These are phyloP conservation scores for Stagonosporopsis cucurbitacearum DNA, from an alignment of 2,329 filamentous ascomycete species.

Conservation along the genomic window DNA sequence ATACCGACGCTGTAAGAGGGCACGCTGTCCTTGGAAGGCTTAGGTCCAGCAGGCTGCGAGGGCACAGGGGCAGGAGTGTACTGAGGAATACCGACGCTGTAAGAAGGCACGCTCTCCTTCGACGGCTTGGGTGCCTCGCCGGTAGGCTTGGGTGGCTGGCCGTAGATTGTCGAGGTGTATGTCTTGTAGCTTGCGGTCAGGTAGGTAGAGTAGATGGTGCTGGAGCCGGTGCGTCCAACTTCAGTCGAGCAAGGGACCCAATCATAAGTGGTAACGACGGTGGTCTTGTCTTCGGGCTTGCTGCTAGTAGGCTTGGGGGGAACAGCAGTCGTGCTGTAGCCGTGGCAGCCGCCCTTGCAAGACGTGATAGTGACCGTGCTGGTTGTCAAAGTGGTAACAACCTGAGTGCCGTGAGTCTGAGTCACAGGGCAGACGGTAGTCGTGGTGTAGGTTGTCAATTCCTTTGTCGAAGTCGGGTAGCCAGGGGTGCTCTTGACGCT, in stretches of 20 bases:
- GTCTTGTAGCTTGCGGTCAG: constrained; percentile 46
- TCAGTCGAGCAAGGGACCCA: constrained; percentile 49
- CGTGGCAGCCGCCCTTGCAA: constrained; percentile 47
- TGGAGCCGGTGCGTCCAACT: constrained; percentile 39
- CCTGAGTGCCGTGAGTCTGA: constrained; percentile 23
- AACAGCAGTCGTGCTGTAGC: constrained; percentile 12
- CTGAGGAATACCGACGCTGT: no score
- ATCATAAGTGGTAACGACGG: constrained; percentile 43
- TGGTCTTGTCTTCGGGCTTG: constrained; percentile 26
- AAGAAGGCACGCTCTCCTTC: constrained; percentile 4
- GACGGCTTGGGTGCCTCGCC: constrained; percentile 18
- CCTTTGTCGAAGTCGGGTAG: constrained; percentile 20
- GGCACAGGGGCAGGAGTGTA: not conserved
- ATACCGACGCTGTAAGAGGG: constrained; percentile 15
- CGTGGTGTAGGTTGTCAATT: constrained; percentile 39
- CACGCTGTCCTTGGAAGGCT: not conserved
- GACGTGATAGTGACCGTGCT: constrained; percentile 48
- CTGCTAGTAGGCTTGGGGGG: constrained; percentile 15
- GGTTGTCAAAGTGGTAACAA: constrained; percentile 41
- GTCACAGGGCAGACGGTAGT: constrained; percentile 31
- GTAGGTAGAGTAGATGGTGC: constrained; percentile 49
- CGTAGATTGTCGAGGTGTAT: constrained; percentile 38
- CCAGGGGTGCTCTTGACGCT: not conserved
- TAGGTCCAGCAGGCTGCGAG: constrained; percentile 2
- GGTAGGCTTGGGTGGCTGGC: constrained; percentile 24